A percentile compares a stretch with the other conserved stretches of the same genome.
These are phyloP conservation scores for Dactylellina leptospora DNA, from an alignment of 2,329 filamentous ascomycete genomes.

Conservation along the genomic window DNA sequence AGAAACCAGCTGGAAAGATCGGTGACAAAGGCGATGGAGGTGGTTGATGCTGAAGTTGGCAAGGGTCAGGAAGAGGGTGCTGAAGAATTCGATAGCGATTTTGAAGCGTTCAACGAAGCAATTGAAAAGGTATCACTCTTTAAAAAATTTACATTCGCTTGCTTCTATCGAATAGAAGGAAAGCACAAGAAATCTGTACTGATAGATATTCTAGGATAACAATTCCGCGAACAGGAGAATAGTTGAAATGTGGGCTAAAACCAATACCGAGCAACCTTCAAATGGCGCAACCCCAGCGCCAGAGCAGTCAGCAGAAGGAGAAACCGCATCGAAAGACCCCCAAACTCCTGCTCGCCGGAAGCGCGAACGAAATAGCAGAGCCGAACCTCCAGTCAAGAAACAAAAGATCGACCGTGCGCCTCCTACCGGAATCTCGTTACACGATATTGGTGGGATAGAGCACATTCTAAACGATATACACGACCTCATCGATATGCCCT, in stretches of 20 bases:
- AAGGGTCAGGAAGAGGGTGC: conserved; percentile 43
- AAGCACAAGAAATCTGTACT: conserved; percentile 10
- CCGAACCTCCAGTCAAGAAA: conserved; percentile 64
- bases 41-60: conserved; percentile 39
- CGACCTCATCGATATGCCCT: conserved; percentile 76
- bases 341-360: conserved; percentile 54
- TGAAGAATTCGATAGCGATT: conserved; percentile 62
- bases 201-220: conserved; percentile 60
- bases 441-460: conserved; percentile 80
- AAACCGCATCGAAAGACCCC: conserved; percentile 47
- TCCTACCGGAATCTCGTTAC: conserved; percentile 72
- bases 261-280: conserved; percentile 55
- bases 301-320: conserved; percentile 50
- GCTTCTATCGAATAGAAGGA: no score
- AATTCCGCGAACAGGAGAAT: conserved; percentile 75
- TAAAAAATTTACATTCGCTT: no score
- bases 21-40: conserved; percentile 42
- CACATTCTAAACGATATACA: conserved; percentile 74
- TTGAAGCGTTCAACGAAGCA: conserved; percentile 62
- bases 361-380: conserved; percentile 55
- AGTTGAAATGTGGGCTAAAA: conserved; percentile 66
- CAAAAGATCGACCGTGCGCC: conserved; percentile 75
- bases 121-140: conserved; percentile 62
- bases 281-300: conserved; percentile 57
- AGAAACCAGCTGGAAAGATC: conserved; percentile 80